Conservation (phyloP, 495 filamentous ascomycete species). For the Aspergillus leporis region DNA sequence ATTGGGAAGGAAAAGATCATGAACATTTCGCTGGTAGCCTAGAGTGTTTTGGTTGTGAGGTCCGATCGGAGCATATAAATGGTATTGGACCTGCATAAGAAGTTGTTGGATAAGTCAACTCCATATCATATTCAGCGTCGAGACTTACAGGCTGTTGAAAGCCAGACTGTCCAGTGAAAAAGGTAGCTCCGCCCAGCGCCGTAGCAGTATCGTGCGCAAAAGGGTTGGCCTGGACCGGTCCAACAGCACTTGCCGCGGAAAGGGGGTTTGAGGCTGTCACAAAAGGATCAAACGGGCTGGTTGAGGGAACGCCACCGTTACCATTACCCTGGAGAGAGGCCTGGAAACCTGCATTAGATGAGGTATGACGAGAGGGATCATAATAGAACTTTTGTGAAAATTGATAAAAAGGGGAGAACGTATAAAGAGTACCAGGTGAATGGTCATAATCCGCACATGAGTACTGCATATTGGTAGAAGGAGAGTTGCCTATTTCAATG, state of each 20-base stretch:
- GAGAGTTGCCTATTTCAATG: background rate
- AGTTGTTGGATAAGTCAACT: constrained; percentile 9
- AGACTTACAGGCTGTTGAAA: constrained; percentile 68
- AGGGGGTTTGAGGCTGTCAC: constrained; percentile 54
- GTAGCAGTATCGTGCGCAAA: constrained; percentile 62
- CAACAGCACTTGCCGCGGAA: constrained; percentile 48
- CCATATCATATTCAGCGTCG: background rate
- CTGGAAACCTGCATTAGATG: constrained; percentile 29
- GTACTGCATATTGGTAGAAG: background rate
- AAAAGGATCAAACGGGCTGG: constrained; percentile 60
- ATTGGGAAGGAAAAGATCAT: constrained; percentile 89
- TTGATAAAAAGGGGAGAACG: background rate
- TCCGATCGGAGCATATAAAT: constrained; percentile 88
- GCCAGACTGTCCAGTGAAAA: constrained; percentile 53
- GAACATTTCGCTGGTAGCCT: constrained; percentile 78
- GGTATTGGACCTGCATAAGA: constrained; percentile 69
- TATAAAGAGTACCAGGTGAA: background rate
- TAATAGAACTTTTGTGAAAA: background rate
- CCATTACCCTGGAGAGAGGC: constrained; percentile 45
- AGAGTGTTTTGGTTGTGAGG: constrained; percentile 74
- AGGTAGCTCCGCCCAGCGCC: constrained; percentile 51
- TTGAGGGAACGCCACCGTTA: constrained; percentile 32
- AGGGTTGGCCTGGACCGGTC: constrained; percentile 59
- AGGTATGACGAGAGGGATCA: constrained; percentile 14
- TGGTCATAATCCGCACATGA: background rate